Evolutionary conservation across 768 basidiomycete species (phyloP).

Genomic region (Trametes meyenii): DNA sequence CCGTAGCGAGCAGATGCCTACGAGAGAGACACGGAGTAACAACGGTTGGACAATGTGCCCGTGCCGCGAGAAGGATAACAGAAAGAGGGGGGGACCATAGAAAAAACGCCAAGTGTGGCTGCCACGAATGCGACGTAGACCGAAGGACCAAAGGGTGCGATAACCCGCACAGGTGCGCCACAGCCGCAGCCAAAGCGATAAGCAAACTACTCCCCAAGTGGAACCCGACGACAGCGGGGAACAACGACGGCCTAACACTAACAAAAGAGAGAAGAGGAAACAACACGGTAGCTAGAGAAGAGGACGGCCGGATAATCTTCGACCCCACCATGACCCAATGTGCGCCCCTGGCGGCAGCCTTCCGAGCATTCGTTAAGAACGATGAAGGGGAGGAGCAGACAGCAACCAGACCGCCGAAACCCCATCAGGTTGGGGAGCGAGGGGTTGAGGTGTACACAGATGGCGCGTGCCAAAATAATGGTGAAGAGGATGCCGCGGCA

Average conservation of each 20-base stretch:
- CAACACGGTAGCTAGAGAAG: background rate
- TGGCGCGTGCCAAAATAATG: background rate
- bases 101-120: background rate
- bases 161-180: background rate
- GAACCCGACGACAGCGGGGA: background rate
- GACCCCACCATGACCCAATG: background rate
- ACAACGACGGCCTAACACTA: background rate
- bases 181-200: background rate
- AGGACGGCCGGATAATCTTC: background rate
- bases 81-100: background rate
- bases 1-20: background rate
- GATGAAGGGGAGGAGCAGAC: no score
- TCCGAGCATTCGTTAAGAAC: background rate
- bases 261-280: background rate
- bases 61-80: background rate
- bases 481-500: fast-evolving
- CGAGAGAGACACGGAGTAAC: background rate
- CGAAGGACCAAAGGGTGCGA: background rate
- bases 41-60: background rate
- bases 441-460: background rate
- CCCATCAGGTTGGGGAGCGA: background rate
- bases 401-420: background rate
- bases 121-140: background rate
- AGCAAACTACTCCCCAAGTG: background rate
- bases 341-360: background rate